These are phyloP conservation scores for Claviceps sp. DNA, from an alignment of 2,329 filamentous ascomycete genomes.

Conservation along the genomic window DNA sequence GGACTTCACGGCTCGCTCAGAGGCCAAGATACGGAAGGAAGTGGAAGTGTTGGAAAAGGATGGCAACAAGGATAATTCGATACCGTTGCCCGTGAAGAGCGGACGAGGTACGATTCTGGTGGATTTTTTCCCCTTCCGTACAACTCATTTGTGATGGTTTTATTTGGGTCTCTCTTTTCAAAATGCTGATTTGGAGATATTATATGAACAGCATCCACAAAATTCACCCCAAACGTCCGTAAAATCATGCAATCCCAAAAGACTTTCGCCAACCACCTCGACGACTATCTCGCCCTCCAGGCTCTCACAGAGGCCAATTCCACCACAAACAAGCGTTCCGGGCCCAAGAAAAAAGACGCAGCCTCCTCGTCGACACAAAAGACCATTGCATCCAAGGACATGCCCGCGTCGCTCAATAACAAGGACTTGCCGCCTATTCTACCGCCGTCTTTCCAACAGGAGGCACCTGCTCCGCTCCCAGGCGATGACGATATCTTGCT, in stretches of 20 bases:
- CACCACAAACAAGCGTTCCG: conserved; percentile 15
- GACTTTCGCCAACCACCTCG: conserved; percentile 70
- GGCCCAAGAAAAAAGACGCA: conserved; percentile 14
- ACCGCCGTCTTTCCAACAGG: conserved; percentile 16
- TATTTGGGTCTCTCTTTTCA: no score
- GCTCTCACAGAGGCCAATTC: conserved; percentile 28
- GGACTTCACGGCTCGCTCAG: conserved; percentile 68
- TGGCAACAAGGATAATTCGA: conserved; percentile 57
- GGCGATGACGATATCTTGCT: conserved; percentile 46
- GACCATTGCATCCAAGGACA: conserved; percentile 12
- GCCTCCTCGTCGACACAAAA: conserved; percentile 9
- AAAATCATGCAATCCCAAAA: conserved; percentile 71
- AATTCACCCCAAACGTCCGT: conserved; percentile 56
- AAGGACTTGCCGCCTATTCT: conserved; percentile 19
- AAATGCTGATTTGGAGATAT: neutral
- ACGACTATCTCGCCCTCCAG: conserved; percentile 59
- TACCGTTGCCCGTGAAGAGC: conserved; percentile 49
- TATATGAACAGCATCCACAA: conserved; percentile 26
- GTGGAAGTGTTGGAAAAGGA: conserved; percentile 75
- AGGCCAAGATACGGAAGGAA: conserved; percentile 68
- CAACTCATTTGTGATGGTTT: no score
- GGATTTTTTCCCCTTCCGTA: no score
- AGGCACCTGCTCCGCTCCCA: conserved; percentile 26
- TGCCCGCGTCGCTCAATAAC: conserved; percentile 15
- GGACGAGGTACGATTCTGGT: conserved; percentile 21